A percentile compares a stretch with the other conserved stretches of the same genome.
These are phyloP conservation scores for Asclepias syriaca DNA, from an alignment of 257 asterid genomes.

Conservation along the genomic window DNA sequence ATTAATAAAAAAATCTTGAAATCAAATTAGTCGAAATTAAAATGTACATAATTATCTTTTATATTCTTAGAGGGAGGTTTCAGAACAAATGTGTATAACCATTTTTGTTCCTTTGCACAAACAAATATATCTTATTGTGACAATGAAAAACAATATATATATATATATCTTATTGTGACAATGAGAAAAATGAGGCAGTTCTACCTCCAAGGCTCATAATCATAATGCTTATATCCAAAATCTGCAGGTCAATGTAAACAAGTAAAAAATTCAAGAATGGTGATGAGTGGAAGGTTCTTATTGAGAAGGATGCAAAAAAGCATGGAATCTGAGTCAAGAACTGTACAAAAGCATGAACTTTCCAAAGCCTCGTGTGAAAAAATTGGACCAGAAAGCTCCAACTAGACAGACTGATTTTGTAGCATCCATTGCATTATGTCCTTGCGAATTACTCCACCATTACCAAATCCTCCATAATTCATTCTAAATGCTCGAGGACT, in stretches of 20 bases:
- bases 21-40: too few species aligned
- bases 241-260: neutral
- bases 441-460: slow-evolving; percentile 42
- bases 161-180: neutral
- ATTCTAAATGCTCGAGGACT: slow-evolving; percentile 28
- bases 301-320: neutral
- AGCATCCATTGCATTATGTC: slow-evolving; percentile 62
- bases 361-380: neutral
- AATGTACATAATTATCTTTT: too few species aligned
- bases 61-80: too few species aligned
- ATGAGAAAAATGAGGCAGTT: neutral
- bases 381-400: neutral
- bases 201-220: neutral
- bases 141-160: too few species aligned
- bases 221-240: neutral
- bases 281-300: neutral
- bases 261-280: neutral
- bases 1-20: too few species aligned
- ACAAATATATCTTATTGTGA: neutral
- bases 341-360: neutral
- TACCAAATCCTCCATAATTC: slow-evolving; percentile 28
- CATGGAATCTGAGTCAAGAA: neutral
- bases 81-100: neutral
- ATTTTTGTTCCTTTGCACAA: neutral
- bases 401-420: slow-evolving; percentile 22